These are phyloP conservation scores for Ceratobasidium sp. DNA, from an alignment of 1,284 basidiomycete species.

Conservation along the genomic window DNA sequence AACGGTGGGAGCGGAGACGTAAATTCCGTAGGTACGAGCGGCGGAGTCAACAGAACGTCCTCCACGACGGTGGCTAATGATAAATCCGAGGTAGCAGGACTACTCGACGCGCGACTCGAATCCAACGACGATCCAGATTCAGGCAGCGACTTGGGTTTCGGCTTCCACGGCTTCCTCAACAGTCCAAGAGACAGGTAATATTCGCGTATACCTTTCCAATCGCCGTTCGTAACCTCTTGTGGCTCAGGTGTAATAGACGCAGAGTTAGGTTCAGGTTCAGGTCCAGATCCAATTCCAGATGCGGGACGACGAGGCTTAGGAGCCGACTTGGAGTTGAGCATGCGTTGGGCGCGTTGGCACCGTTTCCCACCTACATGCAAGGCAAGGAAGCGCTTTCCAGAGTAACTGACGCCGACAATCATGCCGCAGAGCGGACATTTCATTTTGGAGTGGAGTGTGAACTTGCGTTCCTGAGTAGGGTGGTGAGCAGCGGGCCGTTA, in stretches of 20 bases:
- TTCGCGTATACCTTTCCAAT: neutral
- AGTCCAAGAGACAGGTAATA: neutral
- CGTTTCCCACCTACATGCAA: neutral
- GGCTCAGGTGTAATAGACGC: neutral
- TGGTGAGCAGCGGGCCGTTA: neutral
- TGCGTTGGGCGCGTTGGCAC: neutral
- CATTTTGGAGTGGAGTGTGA: constrained; percentile 7
- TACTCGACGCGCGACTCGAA: neutral
- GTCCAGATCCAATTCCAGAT: too few species aligned
- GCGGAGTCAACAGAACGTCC: constrained; percentile 1
- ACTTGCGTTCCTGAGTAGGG: constrained; percentile 1
- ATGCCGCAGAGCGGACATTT: constrained; percentile 7
- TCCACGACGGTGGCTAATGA: neutral
- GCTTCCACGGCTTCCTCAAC: neutral
- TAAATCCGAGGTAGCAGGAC: neutral
- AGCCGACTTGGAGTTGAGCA: neutral
- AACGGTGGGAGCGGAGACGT: neutral
- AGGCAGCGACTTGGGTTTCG: too few species aligned
- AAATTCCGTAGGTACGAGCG: neutral
- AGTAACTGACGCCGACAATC: neutral
- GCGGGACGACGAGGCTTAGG: neutral
- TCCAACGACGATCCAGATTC: too few species aligned
- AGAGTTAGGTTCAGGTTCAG: neutral
- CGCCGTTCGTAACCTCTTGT: too few species aligned
- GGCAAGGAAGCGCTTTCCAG: neutral